Evolutionary conservation across 2,329 filamentous ascomycete species (phyloP).

Genomic region (Nemania bipapillata): DNA sequence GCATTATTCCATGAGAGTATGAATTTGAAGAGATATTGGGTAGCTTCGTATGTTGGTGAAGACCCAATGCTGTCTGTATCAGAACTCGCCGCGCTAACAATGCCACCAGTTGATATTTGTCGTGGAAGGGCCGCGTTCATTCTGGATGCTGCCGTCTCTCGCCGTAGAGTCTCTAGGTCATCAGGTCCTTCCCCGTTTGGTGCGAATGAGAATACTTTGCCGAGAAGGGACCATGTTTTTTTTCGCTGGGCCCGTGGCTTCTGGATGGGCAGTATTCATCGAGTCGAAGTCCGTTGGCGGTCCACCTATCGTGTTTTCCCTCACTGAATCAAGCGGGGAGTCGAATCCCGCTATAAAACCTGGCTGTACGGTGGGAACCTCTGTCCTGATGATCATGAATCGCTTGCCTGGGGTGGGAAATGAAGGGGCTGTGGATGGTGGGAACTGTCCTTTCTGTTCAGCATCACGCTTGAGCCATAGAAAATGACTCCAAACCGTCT

Average conservation of each 20-base stretch:
- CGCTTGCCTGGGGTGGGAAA: conserved; percentile 85
- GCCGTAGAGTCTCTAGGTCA: conserved; percentile 62
- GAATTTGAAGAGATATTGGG: conserved; percentile 77
- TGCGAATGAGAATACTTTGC: conserved; percentile 68
- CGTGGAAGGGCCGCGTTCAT: conserved; percentile 53
- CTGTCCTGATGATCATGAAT: conserved; percentile 88
- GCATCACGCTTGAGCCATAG: conserved; percentile 77
- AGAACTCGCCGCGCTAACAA: conserved; percentile 54
- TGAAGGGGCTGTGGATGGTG: conserved; percentile 81
- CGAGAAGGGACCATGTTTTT: conserved; percentile 74
- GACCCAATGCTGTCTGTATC: conserved; percentile 67
- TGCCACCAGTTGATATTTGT: conserved; percentile 51
- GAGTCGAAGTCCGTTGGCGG: conserved; percentile 49
- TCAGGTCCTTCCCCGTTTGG: conserved; percentile 54
- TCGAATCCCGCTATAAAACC: conserved; percentile 65
- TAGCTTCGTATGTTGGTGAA: conserved; percentile 64
- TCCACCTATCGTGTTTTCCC: conserved; percentile 43
- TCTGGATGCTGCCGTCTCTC: conserved; percentile 62
- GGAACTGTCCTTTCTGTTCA: conserved; percentile 63
- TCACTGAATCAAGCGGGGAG: conserved; percentile 49
- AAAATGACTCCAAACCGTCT: conserved; percentile 81
- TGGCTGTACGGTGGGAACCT: conserved; percentile 63
- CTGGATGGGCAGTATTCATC: conserved; percentile 37
- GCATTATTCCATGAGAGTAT: conserved; percentile 72
- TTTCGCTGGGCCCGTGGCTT: conserved; percentile 49